Evolutionary conservation across 202 grass and related monocot genomes (phyloP), one percentile per base, ranked within the genome.

Genomic region (Brachypodium distachyon): DNA sequence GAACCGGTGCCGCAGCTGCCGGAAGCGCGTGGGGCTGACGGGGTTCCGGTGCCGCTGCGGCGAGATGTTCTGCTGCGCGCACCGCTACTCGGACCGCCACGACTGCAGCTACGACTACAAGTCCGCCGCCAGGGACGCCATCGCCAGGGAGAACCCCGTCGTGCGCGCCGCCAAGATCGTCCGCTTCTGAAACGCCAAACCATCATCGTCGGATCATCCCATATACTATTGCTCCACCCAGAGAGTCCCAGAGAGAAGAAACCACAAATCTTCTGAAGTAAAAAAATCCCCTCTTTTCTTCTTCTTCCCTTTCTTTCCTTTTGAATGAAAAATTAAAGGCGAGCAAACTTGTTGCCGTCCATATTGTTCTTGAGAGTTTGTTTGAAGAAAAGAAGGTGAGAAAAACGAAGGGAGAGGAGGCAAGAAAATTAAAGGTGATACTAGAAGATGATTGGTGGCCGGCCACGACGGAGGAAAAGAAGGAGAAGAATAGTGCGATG

Each of bases 91-190:
- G 11, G 93, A 96, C 74, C 81, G 84, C 2, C 93, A 96, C 71
- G 84, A 73, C 18, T 96, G 93, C 82, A 42, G 78, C 81, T 96
- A 17, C 70, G 89, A 96, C 69, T 96, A 96, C 85, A 96, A 87
- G 81, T 77, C 89, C 10, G 89, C 84, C 28, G 74, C 59, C 9
- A 21, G 93, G 71, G 89, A 92, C 57, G 83, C 86, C 64, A 96
- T 96, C 89, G 84, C 87, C 26, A 37, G 77, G 84, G 89, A 96
- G 65, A 96, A 96, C 78, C 93, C 93, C 47, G 84, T 96, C 27
- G 93, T 96, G 28, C 93, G 93, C 29, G 93, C 93, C 2, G 86
- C 93, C 28, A 96, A 96, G 84, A 96, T 96, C 59, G 87, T 96
- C 39, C 83, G 89, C 59, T 84, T 96, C 77, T 96, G 83, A 94